Conservation (phyloP, 768 basidiomycete species). For the Mycena polygramma region DNA sequence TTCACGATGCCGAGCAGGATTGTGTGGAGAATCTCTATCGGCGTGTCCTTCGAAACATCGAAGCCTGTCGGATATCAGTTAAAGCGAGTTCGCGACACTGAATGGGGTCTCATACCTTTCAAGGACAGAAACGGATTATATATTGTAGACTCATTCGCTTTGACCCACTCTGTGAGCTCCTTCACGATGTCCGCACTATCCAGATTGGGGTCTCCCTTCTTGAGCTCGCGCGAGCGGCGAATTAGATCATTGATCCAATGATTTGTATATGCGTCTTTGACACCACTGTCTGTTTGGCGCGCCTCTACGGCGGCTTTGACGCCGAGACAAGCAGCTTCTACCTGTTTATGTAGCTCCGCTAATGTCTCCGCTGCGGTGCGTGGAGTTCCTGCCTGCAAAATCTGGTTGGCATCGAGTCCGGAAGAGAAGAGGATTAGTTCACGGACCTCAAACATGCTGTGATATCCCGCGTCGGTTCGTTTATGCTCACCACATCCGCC, state of each 20-base stretch:
- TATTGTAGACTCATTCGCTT: conserved; percentile 36
- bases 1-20: conserved; percentile 58
- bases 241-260: conserved; percentile 52
- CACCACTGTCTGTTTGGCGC: conserved; percentile 48
- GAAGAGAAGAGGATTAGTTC: too few species aligned
- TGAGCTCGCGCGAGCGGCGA: conserved; percentile 18
- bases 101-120: too few species aligned
- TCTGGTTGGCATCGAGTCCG: too few species aligned
- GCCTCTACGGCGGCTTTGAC: conserved; percentile 44
- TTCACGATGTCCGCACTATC: conserved; percentile 37
- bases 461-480: conserved; percentile 22
- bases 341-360: conserved; percentile 44
- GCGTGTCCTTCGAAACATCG: conserved; percentile 50
- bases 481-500: conserved; percentile 47
- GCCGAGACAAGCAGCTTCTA: conserved; percentile 48
- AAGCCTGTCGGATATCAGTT: conserved; percentile 47
- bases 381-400: conserved; percentile 41
- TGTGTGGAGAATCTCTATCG: conserved; percentile 61
- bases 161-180: conserved; percentile 46
- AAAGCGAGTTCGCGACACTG: too few species aligned
- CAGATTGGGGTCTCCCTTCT: not conserved
- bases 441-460: not conserved
- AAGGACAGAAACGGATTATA: conserved; percentile 49
- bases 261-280: conserved; percentile 55
- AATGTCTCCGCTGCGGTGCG: conserved; percentile 40